Evolutionary conservation across 1,139 yeast genomes (phyloP), one percentile per base, ranked within the genome.

Genomic region (Hansenula sp.): DNA sequence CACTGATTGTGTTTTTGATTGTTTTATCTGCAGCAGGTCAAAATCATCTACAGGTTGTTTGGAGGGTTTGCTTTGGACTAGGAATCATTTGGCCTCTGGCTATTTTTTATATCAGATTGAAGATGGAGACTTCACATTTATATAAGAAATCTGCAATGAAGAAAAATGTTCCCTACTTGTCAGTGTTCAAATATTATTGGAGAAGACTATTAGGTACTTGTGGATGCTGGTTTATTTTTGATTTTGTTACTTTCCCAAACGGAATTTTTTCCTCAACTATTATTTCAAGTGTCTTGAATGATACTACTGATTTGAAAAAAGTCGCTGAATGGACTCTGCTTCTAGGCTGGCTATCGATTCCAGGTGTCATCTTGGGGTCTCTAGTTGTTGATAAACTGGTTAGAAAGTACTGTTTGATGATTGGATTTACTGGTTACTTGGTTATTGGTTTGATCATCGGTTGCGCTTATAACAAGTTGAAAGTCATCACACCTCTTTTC

Each of bases 11-110:
- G 36, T 85, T 84, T 59, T 67, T 84, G 51, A 82, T 85, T 55
- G 90, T 84, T 15, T 72, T 77, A 64, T 69, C 71, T 46, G 82
- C 83, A 41, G 77, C 84, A 31, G 76, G 76, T 29, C 54, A 59
- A 8, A 19, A 47, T 5, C 79, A 79, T 55, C 63, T 72, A 47
- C 68, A 71, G 33, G 84, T 82, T 4, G 63, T 82, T 32, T 84
- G 91, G 90, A 79, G 93, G 68, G 77, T 84, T 29, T 75, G 84
- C 72, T 81, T 81, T 54, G 93, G 87, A 17, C 71, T 85, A 48
- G 94, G 93, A 32, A 76, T 80, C 36, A 71, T 84, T 57, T 84
- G 87, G 85, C 93, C 94, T 1, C 63, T 84, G 37, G 67, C 81
- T 3, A 83, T 85, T 36, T 84, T 85, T 59, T 82, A 80, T 60